These are phyloP conservation scores for Morella rubra DNA, from an alignment of 306 rosid species.

Conservation along the genomic window DNA sequence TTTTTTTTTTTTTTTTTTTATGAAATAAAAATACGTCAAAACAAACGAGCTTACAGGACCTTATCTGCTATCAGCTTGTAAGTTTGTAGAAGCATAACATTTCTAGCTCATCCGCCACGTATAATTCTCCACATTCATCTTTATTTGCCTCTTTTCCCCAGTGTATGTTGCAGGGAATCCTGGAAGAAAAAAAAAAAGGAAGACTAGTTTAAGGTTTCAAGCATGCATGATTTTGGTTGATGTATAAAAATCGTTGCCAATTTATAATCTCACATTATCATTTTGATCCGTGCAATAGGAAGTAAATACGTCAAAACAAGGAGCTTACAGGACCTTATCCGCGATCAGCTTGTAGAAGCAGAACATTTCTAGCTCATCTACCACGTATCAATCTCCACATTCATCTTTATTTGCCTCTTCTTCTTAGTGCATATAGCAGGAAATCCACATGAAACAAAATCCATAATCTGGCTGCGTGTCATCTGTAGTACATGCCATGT, in stretches of 20 bases:
- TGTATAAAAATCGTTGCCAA: slow-evolving; percentile 5
- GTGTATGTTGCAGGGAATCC: not conserved
- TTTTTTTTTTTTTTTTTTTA: not conserved
- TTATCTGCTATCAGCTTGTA: not conserved
- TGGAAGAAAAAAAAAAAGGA: too few relatives aligned
- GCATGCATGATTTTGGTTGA: not conserved
- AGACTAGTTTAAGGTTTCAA: not conserved
- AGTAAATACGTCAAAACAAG: not conserved
- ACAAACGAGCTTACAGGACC: not conserved
- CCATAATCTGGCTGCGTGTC: slow-evolving; percentile 19
- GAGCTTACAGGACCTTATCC: not conserved
- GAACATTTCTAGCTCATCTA: not conserved
- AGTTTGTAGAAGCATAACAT: not conserved
- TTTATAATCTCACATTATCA: not conserved
- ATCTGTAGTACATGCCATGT: slow-evolving; percentile 47
- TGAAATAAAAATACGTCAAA: not conserved
- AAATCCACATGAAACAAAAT: slow-evolving; percentile 25
- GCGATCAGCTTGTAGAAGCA: not conserved
- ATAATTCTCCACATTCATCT: slow-evolving; percentile 14
- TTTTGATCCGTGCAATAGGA: not conserved
- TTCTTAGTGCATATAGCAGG: slow-evolving; percentile 24
- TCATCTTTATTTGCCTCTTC: slow-evolving; percentile 16
- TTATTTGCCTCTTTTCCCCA: slow-evolving; percentile 17
- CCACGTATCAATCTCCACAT: slow-evolving; percentile 24
- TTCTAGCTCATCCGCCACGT: not conserved